A percentile compares a stretch with the other conserved stretches of the same genome.
phyloP scores from a whole-genome alignment of 108 stramenopile genomes.

The Fistulifera pelliculosa region DNA sequence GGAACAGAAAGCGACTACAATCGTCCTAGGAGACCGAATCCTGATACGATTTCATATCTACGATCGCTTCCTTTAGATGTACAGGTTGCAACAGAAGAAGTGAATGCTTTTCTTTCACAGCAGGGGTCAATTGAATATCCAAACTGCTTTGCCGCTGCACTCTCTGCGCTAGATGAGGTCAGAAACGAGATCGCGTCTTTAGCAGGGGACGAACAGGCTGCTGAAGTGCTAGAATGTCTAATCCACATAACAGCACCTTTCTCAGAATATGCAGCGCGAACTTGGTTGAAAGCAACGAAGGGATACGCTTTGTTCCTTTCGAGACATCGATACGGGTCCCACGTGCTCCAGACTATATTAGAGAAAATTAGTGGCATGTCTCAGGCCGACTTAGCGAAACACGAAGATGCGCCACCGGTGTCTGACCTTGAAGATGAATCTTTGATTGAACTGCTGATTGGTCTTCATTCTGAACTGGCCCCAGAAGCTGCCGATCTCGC shows the following conservation, averaged over 20 bases:
- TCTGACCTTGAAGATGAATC: slow-evolving; percentile 12
- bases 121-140: slow-evolving; percentile 43
- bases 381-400: slow-evolving; percentile 21
- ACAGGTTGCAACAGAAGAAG: slow-evolving; percentile 53
- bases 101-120: slow-evolving; percentile 32
- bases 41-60: slow-evolving; percentile 73
- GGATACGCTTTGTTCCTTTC: slow-evolving; percentile 67
- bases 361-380: slow-evolving; percentile 31
- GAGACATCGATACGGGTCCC: slow-evolving; percentile 79
- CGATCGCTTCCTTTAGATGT: slow-evolving; percentile 63
- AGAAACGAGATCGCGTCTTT: slow-evolving; percentile 71
- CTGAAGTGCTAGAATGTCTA: slow-evolving; percentile 56
- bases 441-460: slow-evolving; percentile 31
- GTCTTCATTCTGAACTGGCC: slow-evolving; percentile 46
- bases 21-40: slow-evolving; percentile 68
- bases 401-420: slow-evolving; percentile 38
- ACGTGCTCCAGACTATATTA: slow-evolving; percentile 73
- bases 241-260: slow-evolving; percentile 53
- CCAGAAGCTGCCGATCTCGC: slow-evolving; percentile 48
- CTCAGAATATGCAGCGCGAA: slow-evolving; percentile 49
- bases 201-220: slow-evolving; percentile 67
- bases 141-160: slow-evolving; percentile 46
- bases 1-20: slow-evolving; percentile 27
- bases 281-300: slow-evolving; percentile 34
- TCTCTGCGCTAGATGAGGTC: slow-evolving; percentile 68